Evolutionary conservation across 31 red algal species (phyloP), one percentile per base, ranked within the genome.

Genomic region (Bonnemaisonia californica): DNA sequence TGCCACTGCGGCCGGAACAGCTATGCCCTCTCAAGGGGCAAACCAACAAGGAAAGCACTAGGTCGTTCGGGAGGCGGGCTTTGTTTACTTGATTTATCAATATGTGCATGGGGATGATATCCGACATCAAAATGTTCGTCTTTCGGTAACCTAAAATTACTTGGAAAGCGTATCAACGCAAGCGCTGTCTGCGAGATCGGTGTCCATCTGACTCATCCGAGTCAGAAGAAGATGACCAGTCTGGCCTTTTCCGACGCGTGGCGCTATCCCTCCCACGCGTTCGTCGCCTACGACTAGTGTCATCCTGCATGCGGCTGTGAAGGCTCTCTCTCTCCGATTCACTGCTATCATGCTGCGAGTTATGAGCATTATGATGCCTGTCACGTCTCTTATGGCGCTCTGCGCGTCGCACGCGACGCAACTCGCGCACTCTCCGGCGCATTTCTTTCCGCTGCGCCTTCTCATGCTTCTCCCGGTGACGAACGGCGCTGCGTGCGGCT

Each of bases 1-100:
- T 55, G 88, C 88, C 8, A 91, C 81, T 22, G 88, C 88, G 11
- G 88, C 88, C 1, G 88, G 80, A 38, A 54, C 41, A 22, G 26
- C 69, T 8, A 54, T 68, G 63, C 63, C 63, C 19, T 36, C 18
- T 27, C 63, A 68, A 5, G 35, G 9, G 7, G 45, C 35, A 21
- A 68, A 26, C 28, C 63, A 68, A 68, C 63, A 68, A 16, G 63
- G 27, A 36, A 68, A 68, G 36, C 63, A 32, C 63, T 68, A 68
- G 31, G 0, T 8, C n/a, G 24, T 22, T 8, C n/a, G 27, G 22
- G 11, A 68, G 35, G 16, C 29, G 16, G 16, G n/a, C n/a, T 33
- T 33, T 36, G n/a, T 68, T 68, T 8, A 68, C 31, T 34, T 36
- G 28, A 35, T n/a, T n/a, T n/a, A n/a, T 21, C 35, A 33, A 33